Percentiles rank a stretch among this genome's conserved stretches.
These are phyloP conservation scores for Jasminum sambac DNA, from an alignment of 257 asterid species.

Conservation along the genomic window DNA sequence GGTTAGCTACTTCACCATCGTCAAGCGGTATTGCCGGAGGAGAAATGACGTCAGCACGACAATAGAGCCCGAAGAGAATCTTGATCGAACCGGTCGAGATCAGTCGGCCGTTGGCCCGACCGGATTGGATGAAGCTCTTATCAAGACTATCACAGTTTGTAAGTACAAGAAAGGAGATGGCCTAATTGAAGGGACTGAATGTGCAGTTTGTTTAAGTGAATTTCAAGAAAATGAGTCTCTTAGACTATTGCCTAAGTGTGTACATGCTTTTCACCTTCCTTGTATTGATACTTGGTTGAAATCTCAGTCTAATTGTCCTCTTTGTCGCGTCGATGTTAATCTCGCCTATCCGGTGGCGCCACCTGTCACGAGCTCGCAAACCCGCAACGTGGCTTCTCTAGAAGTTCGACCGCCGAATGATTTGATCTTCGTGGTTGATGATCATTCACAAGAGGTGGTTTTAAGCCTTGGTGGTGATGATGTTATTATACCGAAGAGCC, in stretches of 20 bases:
- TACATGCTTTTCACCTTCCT: conserved; percentile 82
- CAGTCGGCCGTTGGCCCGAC: conserved; percentile 35
- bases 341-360: conserved; percentile 13
- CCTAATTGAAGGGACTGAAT: conserved; percentile 61
- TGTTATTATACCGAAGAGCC: conserved; percentile 18
- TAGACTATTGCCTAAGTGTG: conserved; percentile 80
- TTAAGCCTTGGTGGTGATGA: conserved; percentile 19
- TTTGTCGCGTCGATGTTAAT: conserved; percentile 63
- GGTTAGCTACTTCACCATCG: conserved; percentile 50
- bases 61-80: conserved; percentile 25
- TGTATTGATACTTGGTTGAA: conserved; percentile 84
- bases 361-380: conserved; percentile 20
- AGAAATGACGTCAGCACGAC: conserved; percentile 14
- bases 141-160: conserved; percentile 56
- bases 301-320: conserved; percentile 72
- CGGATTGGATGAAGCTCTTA: conserved; percentile 66
- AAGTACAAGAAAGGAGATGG: conserved; percentile 50
- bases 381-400: conserved; percentile 19
- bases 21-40: conserved; percentile 51
- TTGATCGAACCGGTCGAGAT: conserved; percentile 24
- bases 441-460: conserved; percentile 22
- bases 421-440: conserved; percentile 46
- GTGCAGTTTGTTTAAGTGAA: conserved; percentile 74
- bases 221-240: conserved; percentile 63
- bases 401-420: conserved; percentile 39